phyloP scores from a whole-genome alignment of 1,139 yeast species.

The Candida smagusa region DNA sequence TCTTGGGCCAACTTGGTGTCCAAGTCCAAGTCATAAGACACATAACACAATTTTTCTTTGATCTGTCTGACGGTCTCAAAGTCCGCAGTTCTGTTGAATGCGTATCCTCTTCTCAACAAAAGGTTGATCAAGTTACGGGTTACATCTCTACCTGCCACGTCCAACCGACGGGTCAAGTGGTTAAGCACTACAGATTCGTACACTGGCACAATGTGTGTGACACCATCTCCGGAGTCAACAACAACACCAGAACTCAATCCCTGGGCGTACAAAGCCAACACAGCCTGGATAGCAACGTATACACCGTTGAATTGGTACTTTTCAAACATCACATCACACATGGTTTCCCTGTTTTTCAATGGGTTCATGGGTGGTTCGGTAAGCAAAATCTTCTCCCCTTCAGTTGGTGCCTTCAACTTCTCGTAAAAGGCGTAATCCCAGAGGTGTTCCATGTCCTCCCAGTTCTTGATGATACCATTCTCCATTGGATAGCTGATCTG shows the following conservation, averaged over 20 bases:
- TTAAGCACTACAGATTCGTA: constrained; percentile 94
- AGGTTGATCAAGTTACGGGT: constrained; percentile 90
- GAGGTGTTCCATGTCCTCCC: constrained; percentile 98
- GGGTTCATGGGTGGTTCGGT: constrained; percentile 99
- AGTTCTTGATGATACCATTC: constrained; percentile 92
- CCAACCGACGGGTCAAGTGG: constrained; percentile 87
- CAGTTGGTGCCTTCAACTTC: constrained; percentile 73
- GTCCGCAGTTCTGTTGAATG: constrained; percentile 97
- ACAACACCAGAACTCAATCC: constrained; percentile 98
- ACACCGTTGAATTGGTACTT: constrained; percentile 94
- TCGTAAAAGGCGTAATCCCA: constrained; percentile 98
- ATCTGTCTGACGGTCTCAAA: constrained; percentile 98
- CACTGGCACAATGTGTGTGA: constrained; percentile 96
- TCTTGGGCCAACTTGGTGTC: constrained; percentile 87
- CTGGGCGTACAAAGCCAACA: constrained; percentile 93
- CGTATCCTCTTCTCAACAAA: constrained; percentile 92
- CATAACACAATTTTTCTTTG: constrained; percentile 93
- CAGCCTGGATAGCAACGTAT: constrained; percentile 97
- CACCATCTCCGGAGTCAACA: constrained; percentile 87
- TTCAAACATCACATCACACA: constrained; percentile 98
- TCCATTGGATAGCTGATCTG: constrained; percentile 98
- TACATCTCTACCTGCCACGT: constrained; percentile 98
- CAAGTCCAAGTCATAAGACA: constrained; percentile 86
- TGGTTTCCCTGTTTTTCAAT: constrained; percentile 81
- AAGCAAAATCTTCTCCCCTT: constrained; percentile 75